Evolutionary conservation across 495 filamentous ascomycete genomes (phyloP), one percentile per base, ranked within the genome.

Genomic region (Tuber calosporum): DNA sequence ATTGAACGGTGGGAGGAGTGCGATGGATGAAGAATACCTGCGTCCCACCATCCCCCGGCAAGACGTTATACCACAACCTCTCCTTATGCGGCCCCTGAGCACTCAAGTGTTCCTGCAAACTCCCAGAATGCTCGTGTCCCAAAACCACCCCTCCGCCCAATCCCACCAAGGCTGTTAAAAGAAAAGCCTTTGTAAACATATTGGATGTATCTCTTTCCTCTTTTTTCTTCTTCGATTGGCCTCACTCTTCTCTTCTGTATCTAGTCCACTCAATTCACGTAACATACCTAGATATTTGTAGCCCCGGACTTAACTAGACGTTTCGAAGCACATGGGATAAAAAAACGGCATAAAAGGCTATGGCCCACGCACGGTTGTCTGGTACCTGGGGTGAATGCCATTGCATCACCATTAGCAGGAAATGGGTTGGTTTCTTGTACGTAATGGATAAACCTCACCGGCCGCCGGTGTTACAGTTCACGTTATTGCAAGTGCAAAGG

Each of bases 1-100:
- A 39, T 22, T 5, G 37, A 39, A n/a, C 30, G 2, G 48, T 13
- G n/a, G 48, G 22, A 8, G 22, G 42, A 69, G 19, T 4, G 48
- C n/a, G 19, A 40, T 41, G 15, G 34, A 20, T 5, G 36, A 62
- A 39, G 48, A 41, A 13, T 78, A 86, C 86, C 83, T 87, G 87
- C 39, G 86, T 88, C 53, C 86, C 87, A 19, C 87, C 87, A 76
- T 88, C 87, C 66, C 87, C 87, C 0, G 87, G 87, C 7, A 88
- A 77, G 9, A 78, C 84, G 74, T 86, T 87, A 77, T 87, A 87
- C 86, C 86, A 87, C 26, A 87, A 76, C 11, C 83, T 82, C 70
- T 84, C 81, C 20, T 26, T 62, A 78, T 85, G 85, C 22, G 86
- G 86, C 0, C 87, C 87, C 38, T 79, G 74, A 26, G 70, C 77